Conservation (phyloP, 805 yeast genomes). For the Pichia insulana region DNA sequence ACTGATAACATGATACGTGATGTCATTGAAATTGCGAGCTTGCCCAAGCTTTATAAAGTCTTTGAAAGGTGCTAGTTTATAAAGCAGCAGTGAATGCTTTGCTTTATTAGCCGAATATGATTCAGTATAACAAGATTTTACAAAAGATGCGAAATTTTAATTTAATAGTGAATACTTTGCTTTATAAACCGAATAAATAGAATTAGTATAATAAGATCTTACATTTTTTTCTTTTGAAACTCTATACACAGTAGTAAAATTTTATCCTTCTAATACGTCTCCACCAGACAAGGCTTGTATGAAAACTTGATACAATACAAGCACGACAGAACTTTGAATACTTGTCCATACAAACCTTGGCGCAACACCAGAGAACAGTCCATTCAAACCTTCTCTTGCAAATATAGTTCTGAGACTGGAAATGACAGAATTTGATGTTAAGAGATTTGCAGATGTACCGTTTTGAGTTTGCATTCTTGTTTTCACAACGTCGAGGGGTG, state of each 20-base stretch:
- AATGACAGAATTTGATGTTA: conserved; percentile 37
- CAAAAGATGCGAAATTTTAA: not conserved
- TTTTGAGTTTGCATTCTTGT: conserved; percentile 88
- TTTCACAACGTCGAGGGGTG: conserved; percentile 87
- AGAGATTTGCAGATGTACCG: conserved; percentile 16
- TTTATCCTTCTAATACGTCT: conserved; percentile 11
- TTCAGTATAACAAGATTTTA: too few species aligned
- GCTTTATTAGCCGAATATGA: too few species aligned
- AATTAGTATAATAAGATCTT: too few species aligned
- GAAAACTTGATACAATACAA: conserved; percentile 74
- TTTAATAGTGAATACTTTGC: too few species aligned
- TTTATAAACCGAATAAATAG: too few species aligned
- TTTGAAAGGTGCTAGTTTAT: conserved; percentile 73
- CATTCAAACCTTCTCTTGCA: conserved; percentile 64
- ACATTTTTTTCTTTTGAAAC: too few species aligned
- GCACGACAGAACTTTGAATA: conserved; percentile 89
- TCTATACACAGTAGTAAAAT: not conserved
- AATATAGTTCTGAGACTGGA: conserved; percentile 50
- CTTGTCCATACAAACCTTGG: conserved; percentile 97
- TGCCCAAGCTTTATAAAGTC: conserved; percentile 85
- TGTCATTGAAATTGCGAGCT: conserved; percentile 77
- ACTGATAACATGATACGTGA: conserved; percentile 42
- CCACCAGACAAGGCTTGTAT: conserved; percentile 40
- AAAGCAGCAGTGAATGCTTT: too few species aligned
- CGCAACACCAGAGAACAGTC: conserved; percentile 89